phyloP scores from a whole-genome alignment of 495 filamentous ascomycete species.

The Hypoxylon trugodes region DNA sequence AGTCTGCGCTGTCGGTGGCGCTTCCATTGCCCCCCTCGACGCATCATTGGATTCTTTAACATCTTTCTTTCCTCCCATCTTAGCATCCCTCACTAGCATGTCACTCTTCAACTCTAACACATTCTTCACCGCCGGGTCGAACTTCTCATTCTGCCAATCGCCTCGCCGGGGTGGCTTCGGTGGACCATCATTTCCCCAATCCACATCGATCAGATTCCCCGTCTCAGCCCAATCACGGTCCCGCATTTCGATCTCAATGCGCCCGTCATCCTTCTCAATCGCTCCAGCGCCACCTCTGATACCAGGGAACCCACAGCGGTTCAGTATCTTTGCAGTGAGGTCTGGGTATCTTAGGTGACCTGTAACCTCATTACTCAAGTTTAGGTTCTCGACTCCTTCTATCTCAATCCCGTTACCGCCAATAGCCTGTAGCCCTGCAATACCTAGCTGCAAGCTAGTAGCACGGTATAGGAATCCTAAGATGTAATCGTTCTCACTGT shows the following conservation, averaged over 20 bases:
- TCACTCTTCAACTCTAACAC: constrained; percentile 59
- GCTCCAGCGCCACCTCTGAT: constrained; percentile 60
- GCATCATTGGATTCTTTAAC: neutral
- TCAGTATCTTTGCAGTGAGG: constrained; percentile 72
- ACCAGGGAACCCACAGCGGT: constrained; percentile 72
- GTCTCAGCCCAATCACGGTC: constrained; percentile 43
- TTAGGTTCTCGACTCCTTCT: constrained; percentile 75
- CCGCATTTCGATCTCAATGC: constrained; percentile 52
- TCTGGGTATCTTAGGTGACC: constrained; percentile 78
- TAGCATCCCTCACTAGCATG: constrained; percentile 51
- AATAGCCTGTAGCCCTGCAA: constrained; percentile 77
- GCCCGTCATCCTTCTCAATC: constrained; percentile 67
- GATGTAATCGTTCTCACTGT: constrained; percentile 78
- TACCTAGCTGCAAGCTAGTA: constrained; percentile 76
- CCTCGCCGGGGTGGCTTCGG: no score
- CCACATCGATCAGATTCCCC: constrained; percentile 59
- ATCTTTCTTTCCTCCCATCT: constrained; percentile 34
- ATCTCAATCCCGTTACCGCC: constrained; percentile 64
- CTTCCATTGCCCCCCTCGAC: neutral
- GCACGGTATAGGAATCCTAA: constrained; percentile 81
- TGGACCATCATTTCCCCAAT: constrained; percentile 54
- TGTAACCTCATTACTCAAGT: constrained; percentile 74
- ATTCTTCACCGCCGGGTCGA: constrained; percentile 42
- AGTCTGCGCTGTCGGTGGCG: neutral
- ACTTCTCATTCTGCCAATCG: constrained; percentile 44